Evolutionary conservation across 176 grass and related monocot genomes (phyloP).

Genomic region (Paspalum vaginatum): DNA sequence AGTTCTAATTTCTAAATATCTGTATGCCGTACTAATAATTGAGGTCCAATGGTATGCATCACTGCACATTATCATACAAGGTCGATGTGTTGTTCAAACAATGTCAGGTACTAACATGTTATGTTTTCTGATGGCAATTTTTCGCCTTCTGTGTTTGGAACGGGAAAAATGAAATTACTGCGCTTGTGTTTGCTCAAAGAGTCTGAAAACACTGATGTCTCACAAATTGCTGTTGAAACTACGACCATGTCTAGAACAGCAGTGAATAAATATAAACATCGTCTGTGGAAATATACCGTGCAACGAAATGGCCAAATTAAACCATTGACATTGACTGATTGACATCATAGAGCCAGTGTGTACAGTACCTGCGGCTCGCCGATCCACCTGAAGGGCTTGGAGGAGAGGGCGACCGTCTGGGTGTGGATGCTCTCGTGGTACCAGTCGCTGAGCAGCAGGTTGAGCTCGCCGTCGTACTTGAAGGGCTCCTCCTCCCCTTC

Average conservation of each 20-base stretch:
- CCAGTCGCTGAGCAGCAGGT: constrained; percentile 83
- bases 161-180: not conserved
- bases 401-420: constrained; percentile 78
- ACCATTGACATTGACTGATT: no score
- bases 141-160: not conserved
- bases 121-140: not conserved
- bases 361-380: constrained; percentile 76
- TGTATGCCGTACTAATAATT: constrained; percentile 28
- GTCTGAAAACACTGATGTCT: not conserved
- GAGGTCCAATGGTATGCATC: not conserved
- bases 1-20: not conserved
- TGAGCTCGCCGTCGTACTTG: constrained; percentile 84
- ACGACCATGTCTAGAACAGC: not conserved
- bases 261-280: not conserved
- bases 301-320: not conserved
- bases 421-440: constrained; percentile 80
- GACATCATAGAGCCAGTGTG: no score
- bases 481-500: constrained; percentile 74
- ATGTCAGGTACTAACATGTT: not conserved
- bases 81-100: not conserved
- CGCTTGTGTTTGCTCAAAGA: not conserved
- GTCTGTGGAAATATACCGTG: not conserved
- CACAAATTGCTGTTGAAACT: not conserved
- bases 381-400: constrained; percentile 78
- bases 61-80: not conserved